These are phyloP conservation scores for Linaria vulgaris DNA, from an alignment of 257 asterid genomes.

Conservation along the genomic window DNA sequence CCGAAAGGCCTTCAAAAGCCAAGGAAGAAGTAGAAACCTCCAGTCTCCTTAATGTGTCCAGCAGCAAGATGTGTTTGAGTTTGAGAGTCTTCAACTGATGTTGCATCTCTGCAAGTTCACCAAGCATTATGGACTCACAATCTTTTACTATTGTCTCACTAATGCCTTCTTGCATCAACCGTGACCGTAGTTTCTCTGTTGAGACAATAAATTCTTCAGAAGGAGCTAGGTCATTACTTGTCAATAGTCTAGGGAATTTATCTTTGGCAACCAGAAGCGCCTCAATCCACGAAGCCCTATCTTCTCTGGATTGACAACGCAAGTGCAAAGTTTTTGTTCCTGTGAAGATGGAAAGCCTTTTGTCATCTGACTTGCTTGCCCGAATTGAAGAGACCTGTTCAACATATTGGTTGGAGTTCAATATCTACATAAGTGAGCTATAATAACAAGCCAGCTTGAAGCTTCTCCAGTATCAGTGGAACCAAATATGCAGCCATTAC, in stretches of 20 bases:
- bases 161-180: conserved; percentile 73
- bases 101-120: conserved; percentile 81
- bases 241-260: conserved; percentile 81
- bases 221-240: conserved; percentile 77
- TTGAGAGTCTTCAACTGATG: conserved; percentile 78
- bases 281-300: conserved; percentile 88
- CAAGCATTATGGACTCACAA: conserved; percentile 78
- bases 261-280: conserved; percentile 89
- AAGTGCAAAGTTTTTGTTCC: conserved; percentile 96
- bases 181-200: conserved; percentile 70
- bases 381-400: conserved; percentile 94
- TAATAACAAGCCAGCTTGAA: conserved; percentile 18
- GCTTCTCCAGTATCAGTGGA: conserved; percentile 15
- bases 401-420: conserved; percentile 25
- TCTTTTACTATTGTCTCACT: conserved; percentile 70
- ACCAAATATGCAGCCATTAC: conserved; percentile 18
- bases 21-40: conserved; percentile 58
- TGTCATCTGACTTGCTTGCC: conserved; percentile 96
- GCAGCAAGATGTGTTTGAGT: conserved; percentile 77
- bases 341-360: conserved; percentile 90
- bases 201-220: conserved; percentile 84
- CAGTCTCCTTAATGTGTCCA: conserved; percentile 84
- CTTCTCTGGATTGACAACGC: conserved; percentile 91
- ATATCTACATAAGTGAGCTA: conserved; percentile 22
- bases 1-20: conserved; percentile 28